These are phyloP conservation scores for Alternaria viburni DNA, from an alignment of 2,329 filamentous ascomycete genomes.

Conservation along the genomic window DNA sequence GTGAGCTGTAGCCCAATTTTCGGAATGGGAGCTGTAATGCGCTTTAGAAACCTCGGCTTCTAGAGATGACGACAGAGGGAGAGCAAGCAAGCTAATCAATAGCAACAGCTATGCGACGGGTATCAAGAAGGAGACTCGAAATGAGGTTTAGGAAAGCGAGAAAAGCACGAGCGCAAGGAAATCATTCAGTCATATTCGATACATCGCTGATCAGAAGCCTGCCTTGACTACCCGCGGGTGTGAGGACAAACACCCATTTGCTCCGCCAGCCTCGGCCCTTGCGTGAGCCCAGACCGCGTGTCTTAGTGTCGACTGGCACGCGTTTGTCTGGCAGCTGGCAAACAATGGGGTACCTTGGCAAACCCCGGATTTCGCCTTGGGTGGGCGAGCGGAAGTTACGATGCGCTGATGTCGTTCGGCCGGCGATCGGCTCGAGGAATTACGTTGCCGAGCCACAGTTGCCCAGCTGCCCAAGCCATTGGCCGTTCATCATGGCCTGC, in stretches of 20 bases:
- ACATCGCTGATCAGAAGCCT: conserved; percentile 9
- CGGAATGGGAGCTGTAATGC: neutral
- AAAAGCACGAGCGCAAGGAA: conserved; percentile 14
- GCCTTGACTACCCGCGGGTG: conserved; percentile 39
- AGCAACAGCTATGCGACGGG: conserved; percentile 1
- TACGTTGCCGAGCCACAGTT: conserved; percentile 15
- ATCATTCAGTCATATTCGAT: conserved; percentile 34
- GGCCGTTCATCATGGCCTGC: neutral
- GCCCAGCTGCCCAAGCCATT: neutral
- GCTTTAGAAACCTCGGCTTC: neutral
- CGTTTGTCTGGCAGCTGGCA: conserved; percentile 16
- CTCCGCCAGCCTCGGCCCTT: conserved; percentile 43
- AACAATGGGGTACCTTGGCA: conserved; percentile 10
- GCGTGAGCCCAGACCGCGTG: conserved; percentile 32
- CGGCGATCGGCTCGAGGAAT: conserved; percentile 35
- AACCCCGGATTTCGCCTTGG: conserved; percentile 37
- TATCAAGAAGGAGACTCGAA: conserved; percentile 11
- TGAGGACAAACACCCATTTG: conserved; percentile 34
- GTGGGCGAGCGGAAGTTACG: conserved; percentile 46
- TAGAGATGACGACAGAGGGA: conserved; percentile 25
- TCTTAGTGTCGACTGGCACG: conserved; percentile 24
- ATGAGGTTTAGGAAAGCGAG: conserved; percentile 6
- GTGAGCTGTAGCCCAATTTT: neutral
- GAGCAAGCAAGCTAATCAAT: neutral
- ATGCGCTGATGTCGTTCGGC: conserved; percentile 33